Evolutionary conservation across 2,329 filamentous ascomycete genomes (phyloP).

Genomic region (Penicillium fuscoglaucum): DNA sequence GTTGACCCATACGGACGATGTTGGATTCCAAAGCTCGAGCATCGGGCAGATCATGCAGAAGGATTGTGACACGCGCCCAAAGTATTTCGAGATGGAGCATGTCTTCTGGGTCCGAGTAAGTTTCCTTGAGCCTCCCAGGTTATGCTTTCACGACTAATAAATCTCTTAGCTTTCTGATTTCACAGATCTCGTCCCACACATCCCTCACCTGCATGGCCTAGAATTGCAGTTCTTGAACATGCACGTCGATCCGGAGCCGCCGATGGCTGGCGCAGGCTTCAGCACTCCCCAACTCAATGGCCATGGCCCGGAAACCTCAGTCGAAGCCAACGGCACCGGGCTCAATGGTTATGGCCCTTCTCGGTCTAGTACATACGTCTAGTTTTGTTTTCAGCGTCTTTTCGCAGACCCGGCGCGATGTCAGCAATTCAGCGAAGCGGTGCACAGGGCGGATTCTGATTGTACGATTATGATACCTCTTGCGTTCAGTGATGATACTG

Average conservation of each 20-base stretch:
- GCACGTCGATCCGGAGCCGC: constrained; percentile 44
- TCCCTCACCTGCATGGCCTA: constrained; percentile 49
- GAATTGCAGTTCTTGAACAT: constrained; percentile 42
- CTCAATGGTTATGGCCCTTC: constrained; percentile 39
- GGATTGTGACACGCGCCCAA: constrained; percentile 47
- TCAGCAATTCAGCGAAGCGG: constrained; percentile 23
- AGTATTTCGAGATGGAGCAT: constrained; percentile 52
- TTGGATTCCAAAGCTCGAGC: constrained; percentile 38
- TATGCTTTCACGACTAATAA: constrained; percentile 9
- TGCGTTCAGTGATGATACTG: constrained; percentile 31
- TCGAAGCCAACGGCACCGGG: constrained; percentile 30
- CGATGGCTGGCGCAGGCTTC: constrained; percentile 19
- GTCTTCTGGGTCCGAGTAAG: constrained; percentile 54
- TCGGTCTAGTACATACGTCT: constrained; percentile 45
- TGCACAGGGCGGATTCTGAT: constrained; percentile 37
- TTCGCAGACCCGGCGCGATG: constrained; percentile 23
- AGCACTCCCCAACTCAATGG: constrained; percentile 34
- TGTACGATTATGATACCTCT: constrained; percentile 49
- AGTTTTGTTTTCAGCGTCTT: constrained; percentile 28
- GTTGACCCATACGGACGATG: constrained; percentile 46
- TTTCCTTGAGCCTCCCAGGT: neutral
- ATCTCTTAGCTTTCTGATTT: constrained; percentile 49
- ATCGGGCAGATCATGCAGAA: constrained; percentile 43
- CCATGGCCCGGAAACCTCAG: constrained; percentile 25
- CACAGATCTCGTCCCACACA: constrained; percentile 50